Base-by-base conservation (phyloP, 2,329 filamentous ascomycete species). In the Tolypocladium capitatum region DNA sequence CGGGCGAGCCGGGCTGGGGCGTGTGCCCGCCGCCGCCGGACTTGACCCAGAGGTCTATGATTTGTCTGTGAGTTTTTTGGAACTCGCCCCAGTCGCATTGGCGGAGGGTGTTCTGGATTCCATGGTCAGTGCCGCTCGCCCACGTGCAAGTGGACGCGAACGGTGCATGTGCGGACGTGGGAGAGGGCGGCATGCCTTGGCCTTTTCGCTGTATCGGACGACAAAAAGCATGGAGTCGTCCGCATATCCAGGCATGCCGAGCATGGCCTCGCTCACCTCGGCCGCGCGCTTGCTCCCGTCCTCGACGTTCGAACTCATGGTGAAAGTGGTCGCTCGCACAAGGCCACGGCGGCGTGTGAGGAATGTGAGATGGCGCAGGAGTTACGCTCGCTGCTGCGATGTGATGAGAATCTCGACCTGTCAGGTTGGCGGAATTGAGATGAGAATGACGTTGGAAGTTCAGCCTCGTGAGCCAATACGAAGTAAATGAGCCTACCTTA, bases 221-320 rank as follows among this genome's bases (percentile, higher is more conserved):
- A 61, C 50, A 35, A 59, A 61, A 44, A 63, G 52, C 51, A 63
- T 54, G 24, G 56, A 58, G 48, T 63, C 59, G 46, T 62, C 56
- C 10, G 56, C 57, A 34, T 62, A 63, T 18, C 55, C 58, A 1
- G 59, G 55, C 1, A 61, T 42, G 20, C 45, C 49, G 10, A 60
- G 53, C 55, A 61, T 55, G 34, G 56, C 55, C 9, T 58, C 50
- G 48, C 52, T 53, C 24, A 63, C 47, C 7, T 61, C 60, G 8
- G 52, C 41, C 1, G 60, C 60, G 20, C 60, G 58, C 44, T 56
- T 55, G 5, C 49, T 50, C 6, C 57, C 59, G 9, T 34, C 49
- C 14, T 49, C 44, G 3, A 5, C 21, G 10, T 38, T 27, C 20
- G 30, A 21, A 20, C 44, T 38, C 44, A 46, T 46, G 18, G 1